Base-by-base conservation (phyloP, 1,284 basidiomycete genomes). In the Puccinia novopanici region DNA sequence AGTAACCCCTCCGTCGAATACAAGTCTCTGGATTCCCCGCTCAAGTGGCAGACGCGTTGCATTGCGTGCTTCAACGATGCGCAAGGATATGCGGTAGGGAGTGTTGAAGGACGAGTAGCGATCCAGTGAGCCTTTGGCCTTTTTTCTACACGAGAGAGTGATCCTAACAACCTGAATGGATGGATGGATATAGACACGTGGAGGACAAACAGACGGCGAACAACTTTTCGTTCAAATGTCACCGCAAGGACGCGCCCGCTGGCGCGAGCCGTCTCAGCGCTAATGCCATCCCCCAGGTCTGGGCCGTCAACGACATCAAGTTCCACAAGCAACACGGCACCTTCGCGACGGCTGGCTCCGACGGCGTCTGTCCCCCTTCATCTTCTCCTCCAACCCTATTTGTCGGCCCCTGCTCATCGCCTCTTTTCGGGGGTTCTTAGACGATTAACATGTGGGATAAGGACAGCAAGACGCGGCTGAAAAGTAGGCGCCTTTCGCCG, bases 151-250 rank as follows among this genome's bases (percentile, higher is more conserved):
- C n/a, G 4, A 12, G 27, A 48, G 2, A 40, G 5, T 67, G 15
- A 24, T 75, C 22, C 8, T 63, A 34, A 22, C 9, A 19, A 52
- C 9, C 9, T 4, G 4, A 10, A 52, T 12, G 9, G 10, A 10
- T 52, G 37, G 13, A 22, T 52, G n/a, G n/a, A 10, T 52, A 10
- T 83, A 92, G 92, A 88, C 92, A 93, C 82, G 89, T 91, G 15
- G 92, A 94, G 83, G 92, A 93, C 5, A 92, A 92, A 84, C 90
- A 93, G 82, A 86, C 88, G 70, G 85, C 71, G 83, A 85, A 90
- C 85, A 96, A 96, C 87, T 97, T 96, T 85, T 94, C 93, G 0
- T 98, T 98, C 89, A 96, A 95, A 84, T 98, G 95, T 84, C 95
- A 98, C 86, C 92, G 95, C 57, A 90, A 90, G 75, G 93, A 95